A percentile compares a stretch with the other conserved stretches of the same genome.
Evolutionary conservation across 2,329 filamentous ascomycete genomes (phyloP).

Genomic region (Ceratocystis harringtonii): DNA sequence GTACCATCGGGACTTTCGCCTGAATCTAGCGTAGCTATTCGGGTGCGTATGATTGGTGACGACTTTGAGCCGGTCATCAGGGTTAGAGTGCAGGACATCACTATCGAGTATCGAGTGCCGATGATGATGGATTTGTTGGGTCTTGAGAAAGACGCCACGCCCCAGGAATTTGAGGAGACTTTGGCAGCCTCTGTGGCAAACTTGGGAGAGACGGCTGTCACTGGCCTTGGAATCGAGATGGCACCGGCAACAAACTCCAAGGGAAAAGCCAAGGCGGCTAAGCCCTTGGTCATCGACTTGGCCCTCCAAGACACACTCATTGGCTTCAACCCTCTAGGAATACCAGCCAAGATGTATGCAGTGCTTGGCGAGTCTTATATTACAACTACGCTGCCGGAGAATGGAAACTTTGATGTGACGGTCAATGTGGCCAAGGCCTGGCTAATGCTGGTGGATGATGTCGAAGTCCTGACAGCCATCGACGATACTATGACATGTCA

Average conservation of each 20-base stretch:
- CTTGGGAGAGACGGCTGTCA: conserved; percentile 49
- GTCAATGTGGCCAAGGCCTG: conserved; percentile 66
- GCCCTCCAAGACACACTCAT: conserved; percentile 66
- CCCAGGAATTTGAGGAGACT: conserved; percentile 58
- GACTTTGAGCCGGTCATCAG: conserved; percentile 88
- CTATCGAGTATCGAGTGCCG: conserved; percentile 76
- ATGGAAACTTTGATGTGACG: conserved; percentile 46
- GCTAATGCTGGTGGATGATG: conserved; percentile 68
- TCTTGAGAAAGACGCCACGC: conserved; percentile 49
- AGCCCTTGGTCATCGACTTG: conserved; percentile 56
- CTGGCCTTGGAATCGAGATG: conserved; percentile 23
- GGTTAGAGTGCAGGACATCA: conserved; percentile 69
- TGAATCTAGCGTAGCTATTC: conserved; percentile 44
- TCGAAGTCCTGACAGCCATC: conserved; percentile 25
- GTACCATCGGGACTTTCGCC: conserved; percentile 20
- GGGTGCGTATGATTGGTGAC: conserved; percentile 81
- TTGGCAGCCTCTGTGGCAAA: conserved; percentile 70
- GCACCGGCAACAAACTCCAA: conserved; percentile 17
- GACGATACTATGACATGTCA: conserved; percentile 2
- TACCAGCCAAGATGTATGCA: conserved; percentile 61
- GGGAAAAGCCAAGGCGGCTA: conserved; percentile 23
- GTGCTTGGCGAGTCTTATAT: conserved; percentile 66
- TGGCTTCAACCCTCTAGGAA: conserved; percentile 66
- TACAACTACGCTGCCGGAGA: conserved; percentile 49
- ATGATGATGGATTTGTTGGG: conserved; percentile 68